Percentiles rank a stretch among this genome's conserved stretches.
These are phyloP conservation scores for Monosporozyma unispora DNA, from an alignment of 805 yeast genomes.

Conservation along the genomic window DNA sequence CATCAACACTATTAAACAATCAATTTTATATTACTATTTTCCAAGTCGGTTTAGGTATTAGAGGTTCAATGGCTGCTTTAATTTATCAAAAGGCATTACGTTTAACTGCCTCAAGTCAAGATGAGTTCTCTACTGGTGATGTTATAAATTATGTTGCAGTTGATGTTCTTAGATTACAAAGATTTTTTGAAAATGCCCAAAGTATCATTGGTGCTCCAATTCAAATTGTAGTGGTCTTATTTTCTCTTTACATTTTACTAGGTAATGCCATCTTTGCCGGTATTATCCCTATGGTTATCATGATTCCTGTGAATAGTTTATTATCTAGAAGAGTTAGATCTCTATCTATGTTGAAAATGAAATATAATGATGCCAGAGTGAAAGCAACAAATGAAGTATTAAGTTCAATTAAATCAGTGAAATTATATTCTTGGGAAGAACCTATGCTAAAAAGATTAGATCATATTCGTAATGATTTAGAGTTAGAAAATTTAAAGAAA, in stretches of 20 bases:
- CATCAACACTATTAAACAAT: slow-evolving; percentile 56
- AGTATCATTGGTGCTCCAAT: slow-evolving; percentile 51
- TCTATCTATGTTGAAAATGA: slow-evolving; percentile 49
- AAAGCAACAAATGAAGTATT: slow-evolving; percentile 51
- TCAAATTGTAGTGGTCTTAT: slow-evolving; percentile 42
- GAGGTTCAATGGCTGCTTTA: slow-evolving; percentile 57
- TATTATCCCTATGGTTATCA: slow-evolving; percentile 39
- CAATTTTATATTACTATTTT: slow-evolving; percentile 53
- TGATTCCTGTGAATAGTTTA: slow-evolving; percentile 49
- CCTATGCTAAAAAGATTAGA: slow-evolving; percentile 48
- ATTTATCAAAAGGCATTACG: slow-evolving; percentile 62
- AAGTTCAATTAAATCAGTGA: slow-evolving; percentile 52
- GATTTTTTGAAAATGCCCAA: slow-evolving; percentile 45
- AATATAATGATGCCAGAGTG: slow-evolving; percentile 51
- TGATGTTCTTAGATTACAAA: slow-evolving; percentile 60
- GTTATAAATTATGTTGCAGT: slow-evolving; percentile 72
- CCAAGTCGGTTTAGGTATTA: slow-evolving; percentile 56
- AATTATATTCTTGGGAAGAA: slow-evolving; percentile 61
- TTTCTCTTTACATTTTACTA: slow-evolving; percentile 45
- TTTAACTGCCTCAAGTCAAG: slow-evolving; percentile 58
- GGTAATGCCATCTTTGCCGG: slow-evolving; percentile 57
- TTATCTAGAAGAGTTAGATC: slow-evolving; percentile 39
- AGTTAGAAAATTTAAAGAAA: slow-evolving; percentile 41
- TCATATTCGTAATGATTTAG: slow-evolving; percentile 49
- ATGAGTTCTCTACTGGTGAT: slow-evolving; percentile 61